Conservation (phyloP, 495 filamentous ascomycete genomes). For the Thermothielavioides terrestris region DNA sequence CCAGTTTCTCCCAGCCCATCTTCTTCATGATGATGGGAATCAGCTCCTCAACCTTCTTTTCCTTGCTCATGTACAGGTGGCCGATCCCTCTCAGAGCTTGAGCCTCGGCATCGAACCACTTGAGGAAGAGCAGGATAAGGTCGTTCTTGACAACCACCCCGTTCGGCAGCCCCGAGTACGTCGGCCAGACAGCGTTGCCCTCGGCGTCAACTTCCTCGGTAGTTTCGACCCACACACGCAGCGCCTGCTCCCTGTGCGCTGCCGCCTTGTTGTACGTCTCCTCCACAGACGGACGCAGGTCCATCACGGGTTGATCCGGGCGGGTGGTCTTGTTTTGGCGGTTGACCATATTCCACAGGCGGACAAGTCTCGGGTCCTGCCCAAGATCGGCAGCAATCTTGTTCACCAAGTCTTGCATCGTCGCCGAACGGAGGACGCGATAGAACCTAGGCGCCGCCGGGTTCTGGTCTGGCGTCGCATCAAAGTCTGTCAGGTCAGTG, state of each 20-base stretch:
- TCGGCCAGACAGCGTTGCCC: conserved; percentile 61
- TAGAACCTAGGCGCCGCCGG: conserved; percentile 57
- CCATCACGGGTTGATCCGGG: conserved; percentile 75
- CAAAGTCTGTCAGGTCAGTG: conserved; percentile 73
- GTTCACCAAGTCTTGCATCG: conserved; percentile 62
- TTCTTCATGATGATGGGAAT: conserved; percentile 65
- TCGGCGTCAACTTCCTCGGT: conserved; percentile 53
- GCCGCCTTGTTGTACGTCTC: conserved; percentile 56
- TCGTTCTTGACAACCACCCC: conserved; percentile 41
- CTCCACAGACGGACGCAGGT: conserved; percentile 72
- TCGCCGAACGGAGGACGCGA: conserved; percentile 60
- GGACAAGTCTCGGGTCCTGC: conserved; percentile 53
- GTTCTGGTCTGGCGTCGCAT: conserved; percentile 43
- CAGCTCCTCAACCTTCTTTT: conserved; percentile 81
- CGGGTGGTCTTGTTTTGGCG: conserved; percentile 94
- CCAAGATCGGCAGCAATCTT: conserved; percentile 60
- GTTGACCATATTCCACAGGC: conserved; percentile 96
- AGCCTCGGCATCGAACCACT: conserved; percentile 71
- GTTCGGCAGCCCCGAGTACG: conserved; percentile 39
- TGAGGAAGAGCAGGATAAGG: conserved; percentile 77
- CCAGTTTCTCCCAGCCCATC: conserved; percentile 69
- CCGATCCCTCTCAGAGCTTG: conserved; percentile 70
- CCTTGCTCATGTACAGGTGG: conserved; percentile 77
- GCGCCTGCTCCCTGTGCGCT: conserved; percentile 56
- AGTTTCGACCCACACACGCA: conserved; percentile 81